These are phyloP conservation scores for Centrapalus pauciflorus DNA, from an alignment of 129 eudicot species.

Conservation along the genomic window DNA sequence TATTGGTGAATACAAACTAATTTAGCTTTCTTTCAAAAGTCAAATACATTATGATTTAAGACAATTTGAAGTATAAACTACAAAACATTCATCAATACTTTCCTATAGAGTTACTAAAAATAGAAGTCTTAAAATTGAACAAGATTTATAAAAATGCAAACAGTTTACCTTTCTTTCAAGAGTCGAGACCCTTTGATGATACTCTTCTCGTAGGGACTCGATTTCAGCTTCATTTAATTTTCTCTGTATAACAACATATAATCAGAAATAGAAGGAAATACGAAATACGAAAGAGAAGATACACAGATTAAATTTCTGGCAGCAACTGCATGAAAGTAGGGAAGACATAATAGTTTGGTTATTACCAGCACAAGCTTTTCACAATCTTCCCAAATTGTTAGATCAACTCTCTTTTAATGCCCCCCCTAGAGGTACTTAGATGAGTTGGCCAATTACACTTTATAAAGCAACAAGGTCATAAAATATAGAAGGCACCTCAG, in stretches of 20 bases:
- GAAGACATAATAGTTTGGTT: neutral
- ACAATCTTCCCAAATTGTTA: neutral
- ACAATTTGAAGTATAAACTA: neutral
- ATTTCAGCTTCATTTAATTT: conserved; percentile 80
- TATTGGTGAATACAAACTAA: neutral
- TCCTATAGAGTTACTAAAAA: neutral
- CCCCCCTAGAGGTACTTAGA: neutral
- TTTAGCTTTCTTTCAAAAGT: conserved; percentile 55
- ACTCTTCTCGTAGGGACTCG: conserved; percentile 81
- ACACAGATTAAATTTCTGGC: conserved; percentile 1
- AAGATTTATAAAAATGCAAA: neutral
- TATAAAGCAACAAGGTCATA: neutral
- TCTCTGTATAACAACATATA: conserved; percentile 37
- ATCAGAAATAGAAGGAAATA: conserved; percentile 11
- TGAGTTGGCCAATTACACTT: neutral
- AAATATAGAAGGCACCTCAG: neutral
- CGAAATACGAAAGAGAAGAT: neutral
- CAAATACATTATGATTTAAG: conserved; percentile 51
- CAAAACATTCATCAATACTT: neutral
- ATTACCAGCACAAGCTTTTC: neutral
- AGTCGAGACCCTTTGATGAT: conserved; percentile 77
- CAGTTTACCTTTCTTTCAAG: conserved; percentile 80
- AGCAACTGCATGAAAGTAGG: neutral
- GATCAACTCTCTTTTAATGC: neutral
- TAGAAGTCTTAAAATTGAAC: neutral